Conservation (phyloP, 805 yeast genomes). For the Saccharomyces eubayanus region DNA sequence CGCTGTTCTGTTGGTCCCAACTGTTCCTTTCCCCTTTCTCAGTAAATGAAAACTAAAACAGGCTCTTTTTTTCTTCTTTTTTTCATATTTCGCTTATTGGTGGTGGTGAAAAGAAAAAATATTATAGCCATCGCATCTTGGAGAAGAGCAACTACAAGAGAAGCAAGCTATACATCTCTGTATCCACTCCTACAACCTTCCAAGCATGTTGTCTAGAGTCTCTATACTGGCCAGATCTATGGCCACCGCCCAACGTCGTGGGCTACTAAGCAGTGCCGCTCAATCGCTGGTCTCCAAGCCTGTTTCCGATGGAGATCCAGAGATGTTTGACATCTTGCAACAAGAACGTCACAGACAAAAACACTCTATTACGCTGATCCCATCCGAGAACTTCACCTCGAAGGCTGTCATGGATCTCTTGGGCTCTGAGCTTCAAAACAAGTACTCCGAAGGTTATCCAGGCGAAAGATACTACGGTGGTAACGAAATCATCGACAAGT, state of each 20-base stretch:
- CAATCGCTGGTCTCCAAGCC: slow-evolving; percentile 47
- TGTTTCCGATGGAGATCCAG: slow-evolving; percentile 71
- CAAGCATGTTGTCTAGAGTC: not conserved
- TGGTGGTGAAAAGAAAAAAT: not conserved
- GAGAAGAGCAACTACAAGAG: not conserved
- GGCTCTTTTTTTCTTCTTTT: not conserved
- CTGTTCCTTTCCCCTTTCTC: not conserved
- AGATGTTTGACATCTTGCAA: slow-evolving; percentile 68
- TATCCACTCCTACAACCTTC: not conserved
- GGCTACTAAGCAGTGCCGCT: slow-evolving; percentile 1
- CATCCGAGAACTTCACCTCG: slow-evolving; percentile 94
- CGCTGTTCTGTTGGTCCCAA: not conserved
- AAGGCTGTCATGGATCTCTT: slow-evolving; percentile 88
- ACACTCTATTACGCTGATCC: slow-evolving; percentile 85
- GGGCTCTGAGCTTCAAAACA: slow-evolving; percentile 95
- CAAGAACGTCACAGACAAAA: slow-evolving; percentile 80
- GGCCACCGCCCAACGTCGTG: not conserved
- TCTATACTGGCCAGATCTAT: not conserved
- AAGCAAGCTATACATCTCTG: not conserved
- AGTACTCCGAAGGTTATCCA: slow-evolving; percentile 97
- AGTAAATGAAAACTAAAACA: not conserved
- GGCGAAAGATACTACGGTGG: slow-evolving; percentile 98
- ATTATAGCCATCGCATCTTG: not conserved
- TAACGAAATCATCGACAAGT: slow-evolving; percentile 86
- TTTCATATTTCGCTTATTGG: not conserved